Percentiles rank a stretch among this genome's conserved stretches.
These are phyloP conservation scores for Pseudogymnoascus sp. DNA, from an alignment of 2,329 filamentous ascomycete genomes.

Conservation along the genomic window DNA sequence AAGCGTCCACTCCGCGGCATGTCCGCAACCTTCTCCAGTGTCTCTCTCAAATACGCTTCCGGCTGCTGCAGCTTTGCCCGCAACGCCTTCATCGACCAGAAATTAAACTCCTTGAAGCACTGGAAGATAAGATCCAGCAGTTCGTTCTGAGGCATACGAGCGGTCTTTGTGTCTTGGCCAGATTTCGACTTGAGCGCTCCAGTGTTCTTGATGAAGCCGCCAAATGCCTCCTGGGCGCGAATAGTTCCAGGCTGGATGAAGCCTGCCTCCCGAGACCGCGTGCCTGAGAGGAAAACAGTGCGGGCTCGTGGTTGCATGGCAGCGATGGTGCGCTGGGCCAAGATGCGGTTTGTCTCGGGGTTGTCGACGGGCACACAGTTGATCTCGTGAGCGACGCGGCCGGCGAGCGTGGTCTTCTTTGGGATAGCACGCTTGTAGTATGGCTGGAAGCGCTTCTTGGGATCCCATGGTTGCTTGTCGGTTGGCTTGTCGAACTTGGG, in stretches of 20 bases:
- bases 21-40: conserved; percentile 73
- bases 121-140: conserved; percentile 78
- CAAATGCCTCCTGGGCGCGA: conserved; percentile 37
- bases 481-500: conserved; percentile 40
- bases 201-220: conserved; percentile 49
- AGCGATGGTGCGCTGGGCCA: conserved; percentile 51
- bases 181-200: conserved; percentile 49
- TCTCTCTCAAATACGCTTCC: conserved; percentile 84
- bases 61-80: conserved; percentile 74
- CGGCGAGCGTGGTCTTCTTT: conserved; percentile 71
- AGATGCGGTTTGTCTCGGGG: conserved; percentile 57
- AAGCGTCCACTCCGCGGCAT: conserved; percentile 78
- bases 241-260: conserved; percentile 53
- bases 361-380: conserved; percentile 68
- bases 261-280: conserved; percentile 19
- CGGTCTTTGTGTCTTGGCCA: conserved; percentile 71
- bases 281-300: conserved; percentile 34
- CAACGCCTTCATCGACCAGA: conserved; percentile 89
- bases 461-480: conserved; percentile 34
- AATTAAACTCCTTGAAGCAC: conserved; percentile 78
- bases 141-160: conserved; percentile 82
- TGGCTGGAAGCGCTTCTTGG: conserved; percentile 50
- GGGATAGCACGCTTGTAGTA: conserved; percentile 68
- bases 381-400: conserved; percentile 68
- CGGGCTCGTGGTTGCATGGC: conserved; percentile 53